Percentiles rank a stretch among this genome's conserved stretches.
Evolutionary conservation across 345 rosid species (phyloP).

Genomic region (Camelina sativa): DNA sequence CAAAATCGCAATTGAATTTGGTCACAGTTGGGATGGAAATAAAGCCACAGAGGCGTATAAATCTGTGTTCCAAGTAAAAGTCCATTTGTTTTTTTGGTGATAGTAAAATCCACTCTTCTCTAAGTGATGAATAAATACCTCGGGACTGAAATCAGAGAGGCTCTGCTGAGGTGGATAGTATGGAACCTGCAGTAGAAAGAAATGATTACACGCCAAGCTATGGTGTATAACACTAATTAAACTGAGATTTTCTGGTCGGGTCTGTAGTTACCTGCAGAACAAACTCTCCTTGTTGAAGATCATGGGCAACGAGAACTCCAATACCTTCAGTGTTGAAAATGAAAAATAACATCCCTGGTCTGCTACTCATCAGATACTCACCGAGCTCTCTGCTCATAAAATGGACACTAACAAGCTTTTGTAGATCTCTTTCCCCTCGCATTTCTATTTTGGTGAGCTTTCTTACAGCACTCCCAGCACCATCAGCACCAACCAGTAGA

Average conservation of each 20-base stretch:
- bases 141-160: slow-evolving; percentile 68
- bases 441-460: slow-evolving; percentile 65
- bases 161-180: slow-evolving; percentile 95
- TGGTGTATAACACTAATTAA: not conserved
- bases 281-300: slow-evolving; percentile 86
- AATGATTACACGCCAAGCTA: slow-evolving; percentile 4
- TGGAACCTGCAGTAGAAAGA: slow-evolving; percentile 60
- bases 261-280: slow-evolving; percentile 69
- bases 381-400: slow-evolving; percentile 85
- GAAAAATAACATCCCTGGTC: slow-evolving; percentile 93
- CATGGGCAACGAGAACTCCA: slow-evolving; percentile 96
- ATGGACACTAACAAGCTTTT: slow-evolving; percentile 90
- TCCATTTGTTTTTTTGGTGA: not conserved
- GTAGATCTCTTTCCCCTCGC: slow-evolving; percentile 80
- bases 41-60: slow-evolving; percentile 2
- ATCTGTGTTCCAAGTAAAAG: not conserved
- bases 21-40: slow-evolving; percentile 8
- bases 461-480: slow-evolving; percentile 82
- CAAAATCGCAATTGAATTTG: not conserved
- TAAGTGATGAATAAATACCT: slow-evolving; percentile 54
- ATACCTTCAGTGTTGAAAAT: slow-evolving; percentile 86
- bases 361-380: slow-evolving; percentile 60
- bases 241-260: slow-evolving; percentile 3
- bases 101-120: not conserved
- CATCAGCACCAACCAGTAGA: slow-evolving; percentile 84